Evolutionary conservation across 306 rosid genomes (phyloP).

Genomic region (Canavalia gladiata): DNA sequence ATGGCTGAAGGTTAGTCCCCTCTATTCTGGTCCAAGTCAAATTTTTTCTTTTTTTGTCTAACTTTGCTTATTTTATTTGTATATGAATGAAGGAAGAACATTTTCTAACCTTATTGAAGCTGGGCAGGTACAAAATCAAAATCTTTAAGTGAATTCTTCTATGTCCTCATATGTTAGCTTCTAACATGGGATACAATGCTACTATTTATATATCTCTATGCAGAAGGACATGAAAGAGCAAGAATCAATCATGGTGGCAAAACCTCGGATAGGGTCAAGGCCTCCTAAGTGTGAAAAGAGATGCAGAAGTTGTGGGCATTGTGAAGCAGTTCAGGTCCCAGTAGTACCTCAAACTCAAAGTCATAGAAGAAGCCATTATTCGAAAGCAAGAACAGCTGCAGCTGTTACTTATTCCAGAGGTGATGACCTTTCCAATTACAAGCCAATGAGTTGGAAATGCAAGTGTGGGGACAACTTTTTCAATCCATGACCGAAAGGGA

Average conservation of each 20-base stretch:
- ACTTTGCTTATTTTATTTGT: conserved; percentile 24
- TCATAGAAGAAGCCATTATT: conserved; percentile 46
- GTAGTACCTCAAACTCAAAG: conserved; percentile 55
- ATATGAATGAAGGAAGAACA: conserved; percentile 64
- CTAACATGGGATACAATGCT: neutral
- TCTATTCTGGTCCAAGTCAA: neutral
- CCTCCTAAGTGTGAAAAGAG: conserved; percentile 76
- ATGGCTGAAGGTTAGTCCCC: conserved; percentile 69
- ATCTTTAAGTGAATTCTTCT: neutral
- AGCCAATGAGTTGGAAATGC: conserved; percentile 92
- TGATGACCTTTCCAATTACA: conserved; percentile 75
- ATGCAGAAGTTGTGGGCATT: conserved; percentile 68
- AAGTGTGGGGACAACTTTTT: conserved; percentile 76
- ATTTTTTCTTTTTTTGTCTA: neutral
- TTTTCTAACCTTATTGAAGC: conserved; percentile 55
- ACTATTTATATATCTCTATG: neutral
- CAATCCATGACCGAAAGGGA: conserved; percentile 63
- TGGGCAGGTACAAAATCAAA: conserved; percentile 52
- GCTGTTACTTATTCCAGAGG: conserved; percentile 58
- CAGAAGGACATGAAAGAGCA: conserved; percentile 50
- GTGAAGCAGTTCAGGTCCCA: conserved; percentile 90
- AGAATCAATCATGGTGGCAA: conserved; percentile 37
- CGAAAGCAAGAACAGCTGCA: neutral
- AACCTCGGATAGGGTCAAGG: conserved; percentile 69
- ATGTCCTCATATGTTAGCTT: neutral